Evolutionary conservation across 371 early-diverging fungal genomes (phyloP).

Genomic region (Blakeslea trispora): DNA sequence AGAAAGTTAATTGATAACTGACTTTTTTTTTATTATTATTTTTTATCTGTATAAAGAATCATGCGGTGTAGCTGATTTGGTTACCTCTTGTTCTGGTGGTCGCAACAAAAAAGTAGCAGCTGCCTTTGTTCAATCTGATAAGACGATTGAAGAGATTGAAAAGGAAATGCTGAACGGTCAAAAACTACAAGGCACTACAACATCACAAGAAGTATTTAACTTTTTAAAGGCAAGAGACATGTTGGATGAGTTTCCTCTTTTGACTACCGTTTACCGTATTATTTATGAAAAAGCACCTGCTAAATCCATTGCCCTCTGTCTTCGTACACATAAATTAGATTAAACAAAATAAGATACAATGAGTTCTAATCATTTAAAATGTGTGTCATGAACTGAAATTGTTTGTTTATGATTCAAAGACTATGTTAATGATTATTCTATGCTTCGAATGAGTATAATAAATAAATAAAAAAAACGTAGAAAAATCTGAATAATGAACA

Average conservation of each 20-base stretch:
- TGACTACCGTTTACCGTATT: slow-evolving; percentile 85
- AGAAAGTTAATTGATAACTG: slow-evolving; percentile 8
- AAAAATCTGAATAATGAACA: too few species aligned
- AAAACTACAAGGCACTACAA: slow-evolving; percentile 97
- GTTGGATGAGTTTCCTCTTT: slow-evolving; percentile 77
- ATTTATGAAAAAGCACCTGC: slow-evolving; percentile 70
- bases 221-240: slow-evolving; percentile 69
- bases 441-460: too few species aligned
- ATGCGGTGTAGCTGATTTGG: slow-evolving; percentile 70
- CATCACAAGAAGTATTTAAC: slow-evolving; percentile 84
- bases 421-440: too few species aligned
- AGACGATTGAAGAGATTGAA: slow-evolving; percentile 89
- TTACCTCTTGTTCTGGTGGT: slow-evolving; percentile 96
- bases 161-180: slow-evolving; percentile 94
- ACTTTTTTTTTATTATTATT: slow-evolving; percentile 34
- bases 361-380: too few species aligned
- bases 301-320: slow-evolving; percentile 32
- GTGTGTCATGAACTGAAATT: too few species aligned
- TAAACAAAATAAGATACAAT: too few species aligned
- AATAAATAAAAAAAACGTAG: too few species aligned
- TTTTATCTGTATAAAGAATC: too few species aligned
- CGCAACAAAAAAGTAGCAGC: slow-evolving; percentile 94
- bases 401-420: too few species aligned
- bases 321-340: slow-evolving; percentile 13
- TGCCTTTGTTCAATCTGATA: slow-evolving; percentile 83